These are phyloP conservation scores for Avicennia marina DNA, from an alignment of 257 asterid species.

Conservation along the genomic window DNA sequence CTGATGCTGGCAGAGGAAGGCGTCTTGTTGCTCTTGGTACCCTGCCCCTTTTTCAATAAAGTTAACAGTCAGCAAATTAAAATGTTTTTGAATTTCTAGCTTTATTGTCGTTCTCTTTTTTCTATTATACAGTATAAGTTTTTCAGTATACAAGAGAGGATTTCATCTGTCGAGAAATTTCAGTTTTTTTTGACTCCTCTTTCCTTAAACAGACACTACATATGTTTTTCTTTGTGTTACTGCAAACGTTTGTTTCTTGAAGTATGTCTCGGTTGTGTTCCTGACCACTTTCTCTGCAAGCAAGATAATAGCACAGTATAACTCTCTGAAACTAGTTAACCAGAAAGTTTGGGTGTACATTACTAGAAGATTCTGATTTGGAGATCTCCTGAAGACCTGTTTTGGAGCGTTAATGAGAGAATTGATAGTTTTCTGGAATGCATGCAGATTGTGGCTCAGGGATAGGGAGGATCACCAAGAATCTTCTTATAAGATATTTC, in stretches of 20 bases:
- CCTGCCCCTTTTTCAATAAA: neutral
- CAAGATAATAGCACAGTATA: no score
- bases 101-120: neutral
- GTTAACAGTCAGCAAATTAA: neutral
- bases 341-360: no score
- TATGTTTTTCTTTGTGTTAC: no score
- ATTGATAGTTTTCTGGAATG: constrained; percentile 19
- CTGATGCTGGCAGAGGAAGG: constrained; percentile 50
- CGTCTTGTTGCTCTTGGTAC: constrained; percentile 85
- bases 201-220: no score
- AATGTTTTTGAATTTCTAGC: neutral
- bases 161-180: neutral
- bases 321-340: no score
- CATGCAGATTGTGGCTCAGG: constrained; percentile 96
- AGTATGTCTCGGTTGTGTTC: no score
- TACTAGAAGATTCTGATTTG: no score
- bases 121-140: no score
- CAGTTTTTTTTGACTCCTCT: no score
- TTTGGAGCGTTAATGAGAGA: neutral
- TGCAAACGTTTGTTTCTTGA: no score
- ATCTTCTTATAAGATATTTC: constrained; percentile 81
- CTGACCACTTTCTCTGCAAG: no score
- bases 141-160: neutral
- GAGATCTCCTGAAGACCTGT: neutral
- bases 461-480: constrained; percentile 80